phyloP scores from a whole-genome alignment of 192 early-diverging fungal genomes.

The Tieghemiomyces parasiticus region DNA sequence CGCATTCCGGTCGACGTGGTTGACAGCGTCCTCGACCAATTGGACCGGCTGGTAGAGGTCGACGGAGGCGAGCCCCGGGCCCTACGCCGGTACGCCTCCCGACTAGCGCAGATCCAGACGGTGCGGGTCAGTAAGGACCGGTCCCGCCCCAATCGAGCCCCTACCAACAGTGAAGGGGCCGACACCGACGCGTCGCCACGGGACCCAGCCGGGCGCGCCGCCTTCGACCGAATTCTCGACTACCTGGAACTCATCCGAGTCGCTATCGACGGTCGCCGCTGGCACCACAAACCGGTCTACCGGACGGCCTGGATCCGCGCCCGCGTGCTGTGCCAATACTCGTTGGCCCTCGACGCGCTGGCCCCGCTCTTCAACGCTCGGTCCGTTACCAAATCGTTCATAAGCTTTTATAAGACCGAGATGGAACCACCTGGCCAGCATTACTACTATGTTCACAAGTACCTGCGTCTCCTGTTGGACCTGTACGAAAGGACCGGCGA shows the following conservation, averaged over 20 bases:
- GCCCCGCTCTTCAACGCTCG: slow-evolving; percentile 6
- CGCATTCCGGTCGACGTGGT: background rate
- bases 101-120: no score
- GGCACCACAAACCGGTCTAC: slow-evolving; percentile 10
- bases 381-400: slow-evolving; percentile 5
- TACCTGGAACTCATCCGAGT: background rate
- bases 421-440: background rate
- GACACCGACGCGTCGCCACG: background rate
- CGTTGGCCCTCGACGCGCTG: background rate
- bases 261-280: background rate
- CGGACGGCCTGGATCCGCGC: slow-evolving; percentile 1
- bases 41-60: background rate
- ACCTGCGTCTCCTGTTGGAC: background rate
- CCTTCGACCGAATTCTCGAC: background rate
- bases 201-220: background rate
- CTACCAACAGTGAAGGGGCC: no score
- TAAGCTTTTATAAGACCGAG: slow-evolving; percentile 9
- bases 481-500: background rate
- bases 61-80: no score
- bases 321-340: background rate
- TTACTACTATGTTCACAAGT: slow-evolving; percentile 11
- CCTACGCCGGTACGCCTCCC: no score
- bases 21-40: background rate
- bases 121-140: no score
- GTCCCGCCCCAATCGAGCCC: no score